Evolutionary conservation across 192 early-diverging fungal species (phyloP).

Genomic region (Cladochytrium replicatum): DNA sequence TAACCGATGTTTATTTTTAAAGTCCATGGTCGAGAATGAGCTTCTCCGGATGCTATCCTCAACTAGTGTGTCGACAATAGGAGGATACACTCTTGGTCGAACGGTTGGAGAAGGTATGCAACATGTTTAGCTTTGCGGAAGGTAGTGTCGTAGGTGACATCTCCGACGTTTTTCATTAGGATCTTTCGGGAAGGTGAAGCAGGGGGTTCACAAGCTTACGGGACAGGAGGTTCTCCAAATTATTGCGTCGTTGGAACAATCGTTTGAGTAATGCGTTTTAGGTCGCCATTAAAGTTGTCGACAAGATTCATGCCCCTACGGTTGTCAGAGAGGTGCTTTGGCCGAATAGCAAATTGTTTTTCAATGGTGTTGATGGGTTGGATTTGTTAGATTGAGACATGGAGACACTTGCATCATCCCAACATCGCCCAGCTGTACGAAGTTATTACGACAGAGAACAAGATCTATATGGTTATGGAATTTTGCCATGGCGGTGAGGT

Average conservation of each 20-base stretch:
- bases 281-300: slow-evolving; percentile 48
- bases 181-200: slow-evolving; percentile 41
- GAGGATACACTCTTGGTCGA: slow-evolving; percentile 30
- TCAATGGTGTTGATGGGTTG: slow-evolving; percentile 8
- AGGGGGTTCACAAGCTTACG: slow-evolving; percentile 30
- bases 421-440: slow-evolving; percentile 73
- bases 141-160: neutral
- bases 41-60: slow-evolving; percentile 22
- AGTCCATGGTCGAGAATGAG: too few relatives aligned
- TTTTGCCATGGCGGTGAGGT: slow-evolving; percentile 65
- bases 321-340: slow-evolving; percentile 31
- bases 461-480: slow-evolving; percentile 75
- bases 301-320: slow-evolving; percentile 36
- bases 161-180: slow-evolving; percentile 9
- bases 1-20: too few relatives aligned
- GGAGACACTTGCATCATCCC: slow-evolving; percentile 63
- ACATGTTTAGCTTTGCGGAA: neutral
- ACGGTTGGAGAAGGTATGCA: slow-evolving; percentile 37
- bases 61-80: slow-evolving; percentile 13
- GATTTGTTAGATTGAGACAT: slow-evolving; percentile 52
- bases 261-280: too few relatives aligned
- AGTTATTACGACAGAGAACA: slow-evolving; percentile 57
- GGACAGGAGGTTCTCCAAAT: slow-evolving; percentile 27
- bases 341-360: slow-evolving; percentile 5
- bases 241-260: too few relatives aligned